These are phyloP conservation scores for Wickerhamomyces ciferrii DNA, from an alignment of 805 yeast species.

Conservation along the genomic window DNA sequence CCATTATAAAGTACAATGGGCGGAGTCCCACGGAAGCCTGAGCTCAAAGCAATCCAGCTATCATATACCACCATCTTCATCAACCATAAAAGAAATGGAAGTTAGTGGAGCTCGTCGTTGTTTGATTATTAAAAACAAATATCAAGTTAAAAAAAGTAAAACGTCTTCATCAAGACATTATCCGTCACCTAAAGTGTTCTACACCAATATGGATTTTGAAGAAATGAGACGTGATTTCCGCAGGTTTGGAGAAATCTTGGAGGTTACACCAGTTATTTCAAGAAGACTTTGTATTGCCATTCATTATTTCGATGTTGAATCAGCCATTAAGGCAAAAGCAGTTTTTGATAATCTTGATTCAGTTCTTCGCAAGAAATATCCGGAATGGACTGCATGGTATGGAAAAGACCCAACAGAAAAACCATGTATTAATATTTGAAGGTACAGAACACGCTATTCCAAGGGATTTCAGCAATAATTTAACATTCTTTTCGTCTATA, in stretches of 20 bases:
- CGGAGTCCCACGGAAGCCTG: no score
- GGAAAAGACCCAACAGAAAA: slow-evolving; percentile 63
- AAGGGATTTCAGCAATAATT: no score
- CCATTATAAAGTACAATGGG: slow-evolving; percentile 44
- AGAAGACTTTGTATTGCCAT: slow-evolving; percentile 57
- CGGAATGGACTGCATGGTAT: slow-evolving; percentile 60
- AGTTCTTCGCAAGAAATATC: slow-evolving; percentile 38
- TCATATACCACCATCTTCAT: slow-evolving; percentile 3
- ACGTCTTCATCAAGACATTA: slow-evolving; percentile 19
- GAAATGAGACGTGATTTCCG: slow-evolving; percentile 45
- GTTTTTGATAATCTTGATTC: slow-evolving; percentile 32
- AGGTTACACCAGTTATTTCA: slow-evolving; percentile 62
- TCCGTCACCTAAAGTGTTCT: slow-evolving; percentile 39
- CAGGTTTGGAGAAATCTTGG: slow-evolving; percentile 54
- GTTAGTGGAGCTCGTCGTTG: slow-evolving; percentile 49
- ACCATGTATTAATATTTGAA: slow-evolving; percentile 32
- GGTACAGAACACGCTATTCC: no score
- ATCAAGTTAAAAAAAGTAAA: slow-evolving; percentile 19
- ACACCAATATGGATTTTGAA: slow-evolving; percentile 39
- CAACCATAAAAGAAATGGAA: slow-evolving; percentile 25
- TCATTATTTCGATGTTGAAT: slow-evolving; percentile 50
- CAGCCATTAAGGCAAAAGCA: slow-evolving; percentile 56
- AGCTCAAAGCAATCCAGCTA: no score
- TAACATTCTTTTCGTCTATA: not conserved
- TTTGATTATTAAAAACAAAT: slow-evolving; percentile 39